Base-by-base conservation (phyloP, 441 rosid genomes). In the Croton setiger region DNA sequence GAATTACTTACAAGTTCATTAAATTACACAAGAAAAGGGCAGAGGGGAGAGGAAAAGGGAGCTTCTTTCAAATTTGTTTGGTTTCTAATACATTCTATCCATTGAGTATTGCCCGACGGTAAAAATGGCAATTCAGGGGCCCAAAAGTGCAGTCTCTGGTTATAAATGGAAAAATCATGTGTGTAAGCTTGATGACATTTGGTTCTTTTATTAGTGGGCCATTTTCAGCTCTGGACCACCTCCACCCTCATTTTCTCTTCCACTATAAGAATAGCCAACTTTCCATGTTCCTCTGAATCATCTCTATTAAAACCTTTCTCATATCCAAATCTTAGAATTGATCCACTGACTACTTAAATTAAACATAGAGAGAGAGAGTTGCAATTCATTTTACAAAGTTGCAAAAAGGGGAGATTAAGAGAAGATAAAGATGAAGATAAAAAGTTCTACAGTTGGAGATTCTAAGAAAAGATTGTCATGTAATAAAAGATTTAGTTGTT, bases 401-500 rank as follows among this genome's bases (percentile, higher is more conserved):
- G 14, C 15, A 6, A 14, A 47, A 47, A 47, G 18, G 27, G 23
- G 5, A 63, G 56, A 31, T n/a, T n/a, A 27, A 4, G 15, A 13
- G 5, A 33, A 21, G 17, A 47, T 14, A 47, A 47, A 52, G 59
- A 78, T 76, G 84, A 73, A 73, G 86, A 75, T 66, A 69, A 75
- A 74, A 72, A 82, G 71, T 33, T 33, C 66, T 37, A 35, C 51
- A 12, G 74, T 71, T 48, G 73, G 74, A 58, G 73, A 64, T 8
- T 73, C 80, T 45, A 80, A 78, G 74, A 85, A 79, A 82, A 76
- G 76, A 63, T 70, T 78, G 41, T 72, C 72, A 8, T 73, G 64
- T 47, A 23, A 70, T 78, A 75, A 81, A 79, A 78, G 84, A 68
- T 63, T 76, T 58, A 83, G 85, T 69, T 73, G 82, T 66, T 79